phyloP scores from a whole-genome alignment of 108 stramenopile genomes.

The Skeletonema costatum region DNA sequence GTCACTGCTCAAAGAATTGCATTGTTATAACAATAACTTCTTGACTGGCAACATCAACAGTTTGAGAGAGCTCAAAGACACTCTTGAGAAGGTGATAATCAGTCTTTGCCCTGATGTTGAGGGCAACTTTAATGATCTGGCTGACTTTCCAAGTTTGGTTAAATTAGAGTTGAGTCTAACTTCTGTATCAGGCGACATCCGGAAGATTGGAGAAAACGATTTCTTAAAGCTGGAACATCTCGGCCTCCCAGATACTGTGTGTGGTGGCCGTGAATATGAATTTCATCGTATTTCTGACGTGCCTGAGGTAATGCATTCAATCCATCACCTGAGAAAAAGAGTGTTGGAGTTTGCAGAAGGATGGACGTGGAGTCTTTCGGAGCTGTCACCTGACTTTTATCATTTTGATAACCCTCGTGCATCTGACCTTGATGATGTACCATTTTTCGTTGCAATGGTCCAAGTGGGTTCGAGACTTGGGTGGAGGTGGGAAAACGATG shows the following conservation, averaged over 20 bases:
- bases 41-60: background rate
- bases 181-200: background rate
- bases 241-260: background rate
- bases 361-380: no score
- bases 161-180: background rate
- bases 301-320: background rate
- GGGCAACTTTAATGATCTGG: slow-evolving; percentile 9
- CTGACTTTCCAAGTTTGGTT: slow-evolving; percentile 9
- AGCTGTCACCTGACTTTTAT: no score
- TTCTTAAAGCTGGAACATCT: background rate
- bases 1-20: background rate
- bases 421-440: no score
- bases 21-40: background rate
- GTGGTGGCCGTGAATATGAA: background rate
- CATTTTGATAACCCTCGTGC: no score
- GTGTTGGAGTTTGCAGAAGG: no score
- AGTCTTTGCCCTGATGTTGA: background rate
- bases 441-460: no score
- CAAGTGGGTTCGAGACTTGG: no score
- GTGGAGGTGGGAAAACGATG: no score
- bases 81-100: background rate
- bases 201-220: background rate
- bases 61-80: background rate
- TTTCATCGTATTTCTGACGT: background rate
- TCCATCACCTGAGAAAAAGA: no score